A percentile compares a stretch with the other conserved stretches of the same genome.
These are phyloP conservation scores for Penicillium sp. DNA, from an alignment of 2,329 filamentous ascomycete genomes.

Conservation along the genomic window DNA sequence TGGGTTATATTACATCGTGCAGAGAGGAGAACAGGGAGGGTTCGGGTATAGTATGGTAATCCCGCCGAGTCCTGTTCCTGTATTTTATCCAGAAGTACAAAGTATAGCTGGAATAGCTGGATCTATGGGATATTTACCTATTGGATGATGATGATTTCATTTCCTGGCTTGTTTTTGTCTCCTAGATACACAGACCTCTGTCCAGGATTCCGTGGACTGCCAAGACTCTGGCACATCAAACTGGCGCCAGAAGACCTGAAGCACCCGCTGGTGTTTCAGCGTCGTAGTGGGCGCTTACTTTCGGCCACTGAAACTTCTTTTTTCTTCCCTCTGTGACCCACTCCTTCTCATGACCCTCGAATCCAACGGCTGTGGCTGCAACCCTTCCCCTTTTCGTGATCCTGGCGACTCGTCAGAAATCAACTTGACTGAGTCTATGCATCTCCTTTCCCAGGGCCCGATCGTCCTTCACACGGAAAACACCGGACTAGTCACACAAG, in stretches of 20 bases:
- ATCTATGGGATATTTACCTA: not conserved
- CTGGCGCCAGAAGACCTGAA: constrained; percentile 34
- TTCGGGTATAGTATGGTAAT: not conserved
- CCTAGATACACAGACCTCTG: constrained; percentile 1
- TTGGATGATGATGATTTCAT: no score
- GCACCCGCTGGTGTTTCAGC: constrained; percentile 34
- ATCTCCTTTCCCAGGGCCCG: not conserved
- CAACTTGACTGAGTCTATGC: constrained; percentile 15
- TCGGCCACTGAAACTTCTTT: constrained; percentile 19
- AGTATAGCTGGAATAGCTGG: no score
- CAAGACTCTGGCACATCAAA: constrained; percentile 24
- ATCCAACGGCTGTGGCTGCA: constrained; percentile 14
- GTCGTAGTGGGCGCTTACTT: constrained; percentile 29
- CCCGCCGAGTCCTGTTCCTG: no score
- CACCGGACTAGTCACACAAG: no score
- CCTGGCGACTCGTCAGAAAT: not conserved
- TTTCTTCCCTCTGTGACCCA: constrained; percentile 1
- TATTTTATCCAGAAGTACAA: no score
- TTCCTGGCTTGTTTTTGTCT: not conserved
- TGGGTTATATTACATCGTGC: no score
- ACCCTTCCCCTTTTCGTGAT: no score
- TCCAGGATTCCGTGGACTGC: constrained; percentile 1
- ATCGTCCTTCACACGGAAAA: not conserved
- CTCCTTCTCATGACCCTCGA: not conserved
- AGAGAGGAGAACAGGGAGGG: not conserved